Conservation (phyloP, 495 filamentous ascomycete species). For the Penicillium simplicissimum region DNA sequence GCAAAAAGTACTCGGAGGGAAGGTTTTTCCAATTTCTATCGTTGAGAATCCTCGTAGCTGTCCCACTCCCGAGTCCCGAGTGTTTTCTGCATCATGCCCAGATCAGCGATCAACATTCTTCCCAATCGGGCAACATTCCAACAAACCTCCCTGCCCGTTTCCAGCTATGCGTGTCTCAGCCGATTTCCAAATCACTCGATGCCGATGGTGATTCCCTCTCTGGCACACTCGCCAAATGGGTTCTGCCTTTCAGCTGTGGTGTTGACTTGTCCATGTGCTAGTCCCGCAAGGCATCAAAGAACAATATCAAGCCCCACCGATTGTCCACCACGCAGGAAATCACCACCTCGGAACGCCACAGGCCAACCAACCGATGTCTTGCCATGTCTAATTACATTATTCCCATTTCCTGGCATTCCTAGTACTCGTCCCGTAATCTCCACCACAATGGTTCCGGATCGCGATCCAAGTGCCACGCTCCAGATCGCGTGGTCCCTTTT, state of each 20-base stretch:
- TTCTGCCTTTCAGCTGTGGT: not conserved
- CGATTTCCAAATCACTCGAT: not conserved
- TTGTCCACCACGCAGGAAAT: too few species aligned
- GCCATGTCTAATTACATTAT: not conserved
- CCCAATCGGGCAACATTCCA: not conserved
- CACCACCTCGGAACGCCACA: too few species aligned
- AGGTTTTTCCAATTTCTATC: too few species aligned
- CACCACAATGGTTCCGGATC: conserved; percentile 1
- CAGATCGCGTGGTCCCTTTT: conserved; percentile 22
- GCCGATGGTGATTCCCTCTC: not conserved
- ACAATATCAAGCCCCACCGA: conserved; percentile 5
- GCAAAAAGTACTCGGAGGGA: too few species aligned
- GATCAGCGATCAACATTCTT: not conserved
- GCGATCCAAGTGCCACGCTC: conserved; percentile 5
- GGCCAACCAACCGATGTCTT: too few species aligned
- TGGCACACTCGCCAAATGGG: too few species aligned
- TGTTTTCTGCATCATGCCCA: not conserved
- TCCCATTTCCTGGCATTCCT: not conserved
- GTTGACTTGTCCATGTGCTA: not conserved
- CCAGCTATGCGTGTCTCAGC: not conserved
- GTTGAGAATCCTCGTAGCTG: too few species aligned
- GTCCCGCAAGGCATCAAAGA: not conserved
- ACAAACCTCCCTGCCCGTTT: not conserved
- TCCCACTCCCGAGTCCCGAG: too few species aligned
- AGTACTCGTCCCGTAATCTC: too few species aligned